Base-by-base conservation (phyloP, 148 eudicot genomes). In the Polygonum maritimum region DNA sequence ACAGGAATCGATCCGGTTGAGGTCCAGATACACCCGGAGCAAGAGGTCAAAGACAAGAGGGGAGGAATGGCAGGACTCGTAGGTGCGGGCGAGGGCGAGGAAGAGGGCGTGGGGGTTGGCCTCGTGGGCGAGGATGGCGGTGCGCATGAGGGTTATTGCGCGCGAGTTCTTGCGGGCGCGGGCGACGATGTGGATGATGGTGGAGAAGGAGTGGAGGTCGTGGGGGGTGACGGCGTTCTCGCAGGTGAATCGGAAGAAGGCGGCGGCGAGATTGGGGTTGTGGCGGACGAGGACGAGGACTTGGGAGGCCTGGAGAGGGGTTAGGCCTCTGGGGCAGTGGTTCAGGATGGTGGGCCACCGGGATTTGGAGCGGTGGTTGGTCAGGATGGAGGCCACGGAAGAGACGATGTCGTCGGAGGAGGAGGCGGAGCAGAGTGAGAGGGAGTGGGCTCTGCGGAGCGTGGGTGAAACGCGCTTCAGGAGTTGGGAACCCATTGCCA, bases 41-140 rank as follows among this genome's bases (percentile, higher is more conserved):
- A 94, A 76, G 75, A 88, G 82, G 82, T 89, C 98, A 77, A 92
- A 94, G 77, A 94, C 98, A 55, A 88, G 79, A 13, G 97, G 98
- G 7, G 91, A 86, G 16, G 97, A 94, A 71, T 90, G 85, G 81
- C 90, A 92, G 36, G 74, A 75, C 40, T 88, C 78, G 18, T 92
- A 92, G 67, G 82, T 85, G 35, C 74, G 72, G 3, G 82, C 78
- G 74, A 94, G 75, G 1, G 80, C 71, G 47, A 76, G 79, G 35
- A 94, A 91, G 71, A 94, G 12, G 3, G 52, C 76, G 3, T 12
- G 2, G 45, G 39, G 38, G 22, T 15, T 72, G 3, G 39, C 45
- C 2, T 58, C 79, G 31, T 51, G 55, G 38, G n/a, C 40, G 7
- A 65, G 74, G 39, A 91, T n/a, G 13, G 95, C 90, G 0, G 85